Percentiles rank a stretch among this genome's conserved stretches.
These are phyloP conservation scores for Zygosaccharomyces rouxii DNA, from an alignment of 805 yeast species.

Conservation along the genomic window DNA sequence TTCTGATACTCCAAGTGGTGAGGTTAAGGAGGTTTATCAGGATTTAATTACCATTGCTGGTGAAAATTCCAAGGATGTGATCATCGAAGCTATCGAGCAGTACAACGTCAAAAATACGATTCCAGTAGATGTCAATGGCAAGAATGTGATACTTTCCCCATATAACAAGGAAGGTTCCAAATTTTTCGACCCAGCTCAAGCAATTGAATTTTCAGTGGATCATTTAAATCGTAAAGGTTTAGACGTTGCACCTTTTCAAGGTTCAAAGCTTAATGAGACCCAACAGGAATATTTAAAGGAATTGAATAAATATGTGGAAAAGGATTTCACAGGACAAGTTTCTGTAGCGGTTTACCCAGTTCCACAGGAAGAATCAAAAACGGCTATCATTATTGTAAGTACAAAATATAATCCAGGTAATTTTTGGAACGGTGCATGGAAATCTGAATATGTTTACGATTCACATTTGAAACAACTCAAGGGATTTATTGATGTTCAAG, in stretches of 20 bases:
- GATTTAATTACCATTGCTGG: constrained; percentile 45
- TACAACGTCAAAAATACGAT: constrained; percentile 41
- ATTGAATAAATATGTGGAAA: constrained; percentile 47
- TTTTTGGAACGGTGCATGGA: constrained; percentile 90
- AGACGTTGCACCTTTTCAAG: constrained; percentile 46
- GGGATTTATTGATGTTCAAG: constrained; percentile 63
- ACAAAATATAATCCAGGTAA: constrained; percentile 68
- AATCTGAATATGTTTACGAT: constrained; percentile 53
- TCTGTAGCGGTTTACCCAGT: constrained; percentile 43
- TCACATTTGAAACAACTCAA: constrained; percentile 32
- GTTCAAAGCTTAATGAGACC: constrained; percentile 17
- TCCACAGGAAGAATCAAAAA: constrained; percentile 21
- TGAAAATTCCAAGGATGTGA: constrained; percentile 35
- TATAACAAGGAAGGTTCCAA: constrained; percentile 49
- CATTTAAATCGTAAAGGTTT: constrained; percentile 45
- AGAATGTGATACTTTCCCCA: constrained; percentile 43
- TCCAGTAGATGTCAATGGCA: constrained; percentile 34
- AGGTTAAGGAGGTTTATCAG: constrained; percentile 30
- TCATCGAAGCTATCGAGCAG: constrained; percentile 36
- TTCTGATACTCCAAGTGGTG: constrained; percentile 36
- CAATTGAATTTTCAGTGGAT: constrained; percentile 55
- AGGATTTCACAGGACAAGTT: constrained; percentile 61
- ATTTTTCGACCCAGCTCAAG: constrained; percentile 49
- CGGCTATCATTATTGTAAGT: constrained; percentile 58
- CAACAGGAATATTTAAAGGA: constrained; percentile 19